Evolutionary conservation across 2,329 filamentous ascomycete genomes (phyloP).

Genomic region (Pseudogymnoascus sp.): DNA sequence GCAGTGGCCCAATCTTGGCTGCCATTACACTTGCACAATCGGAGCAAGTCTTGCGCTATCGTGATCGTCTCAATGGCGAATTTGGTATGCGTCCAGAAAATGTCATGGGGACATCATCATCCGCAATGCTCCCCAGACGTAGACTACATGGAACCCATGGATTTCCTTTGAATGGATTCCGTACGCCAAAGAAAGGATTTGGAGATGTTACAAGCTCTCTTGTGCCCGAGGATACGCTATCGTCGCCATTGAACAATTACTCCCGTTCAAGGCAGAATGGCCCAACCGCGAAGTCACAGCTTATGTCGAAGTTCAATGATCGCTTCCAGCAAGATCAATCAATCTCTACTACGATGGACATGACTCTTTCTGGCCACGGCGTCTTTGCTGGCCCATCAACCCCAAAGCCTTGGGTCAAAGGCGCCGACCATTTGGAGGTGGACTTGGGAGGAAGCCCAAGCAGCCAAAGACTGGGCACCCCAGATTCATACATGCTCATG

Average conservation of each 20-base stretch:
- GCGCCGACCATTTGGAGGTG: not conserved
- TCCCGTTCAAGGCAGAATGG: not conserved
- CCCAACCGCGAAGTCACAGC: not conserved
- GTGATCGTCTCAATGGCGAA: not conserved
- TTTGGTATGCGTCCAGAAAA: not conserved
- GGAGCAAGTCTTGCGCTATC: not conserved
- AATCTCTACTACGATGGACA: not conserved
- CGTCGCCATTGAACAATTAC: not conserved
- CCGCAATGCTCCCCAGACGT: not conserved
- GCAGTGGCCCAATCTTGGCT: conserved; percentile 1
- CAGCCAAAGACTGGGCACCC: not conserved
- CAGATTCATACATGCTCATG: conserved; percentile 4
- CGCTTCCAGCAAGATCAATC: not conserved
- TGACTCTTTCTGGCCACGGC: not conserved
- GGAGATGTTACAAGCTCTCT: not conserved
- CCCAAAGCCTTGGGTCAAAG: not conserved
- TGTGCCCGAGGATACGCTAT: not conserved
- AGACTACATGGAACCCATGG: not conserved
- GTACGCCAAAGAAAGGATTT: not conserved
- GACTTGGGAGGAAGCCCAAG: not conserved
- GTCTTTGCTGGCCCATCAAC: not conserved
- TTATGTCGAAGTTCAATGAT: not conserved
- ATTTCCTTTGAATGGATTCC: not conserved
- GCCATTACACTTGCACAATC: not conserved
- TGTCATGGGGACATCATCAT: not conserved